phyloP scores from a whole-genome alignment of 2,329 filamentous ascomycete genomes.

The Stemphylium beticola region DNA sequence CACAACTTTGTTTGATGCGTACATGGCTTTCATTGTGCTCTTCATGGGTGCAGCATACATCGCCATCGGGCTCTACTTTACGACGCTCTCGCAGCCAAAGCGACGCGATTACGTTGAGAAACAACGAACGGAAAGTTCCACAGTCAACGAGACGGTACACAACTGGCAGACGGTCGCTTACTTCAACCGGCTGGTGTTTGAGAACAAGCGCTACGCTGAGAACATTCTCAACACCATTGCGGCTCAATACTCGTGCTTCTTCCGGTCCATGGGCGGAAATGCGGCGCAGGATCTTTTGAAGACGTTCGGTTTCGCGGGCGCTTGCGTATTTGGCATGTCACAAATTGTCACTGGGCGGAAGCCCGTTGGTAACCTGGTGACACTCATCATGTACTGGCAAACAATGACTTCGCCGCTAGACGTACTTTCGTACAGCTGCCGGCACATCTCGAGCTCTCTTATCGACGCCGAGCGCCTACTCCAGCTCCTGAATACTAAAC shows the following conservation, averaged over 20 bases:
- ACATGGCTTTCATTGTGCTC: constrained; percentile 49
- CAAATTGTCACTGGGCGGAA: constrained; percentile 58
- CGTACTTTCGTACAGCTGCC: constrained; percentile 58
- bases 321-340: constrained; percentile 60
- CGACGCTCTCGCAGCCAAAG: constrained; percentile 49
- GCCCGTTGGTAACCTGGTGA: constrained; percentile 67
- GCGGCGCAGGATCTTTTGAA: constrained; percentile 57
- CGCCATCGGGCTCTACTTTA: constrained; percentile 57
- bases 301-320: constrained; percentile 56
- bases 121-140: constrained; percentile 57
- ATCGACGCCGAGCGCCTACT: constrained; percentile 70
- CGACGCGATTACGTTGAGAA: constrained; percentile 53
- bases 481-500: constrained; percentile 63
- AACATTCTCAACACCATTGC: constrained; percentile 48
- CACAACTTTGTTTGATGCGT: constrained; percentile 67
- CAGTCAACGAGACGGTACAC: constrained; percentile 64
- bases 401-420: constrained; percentile 56
- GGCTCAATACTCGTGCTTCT: constrained; percentile 42
- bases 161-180: constrained; percentile 67
- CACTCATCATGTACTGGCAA: constrained; percentile 70
- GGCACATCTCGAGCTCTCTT: constrained; percentile 59
- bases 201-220: constrained; percentile 57
- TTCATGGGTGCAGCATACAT: constrained; percentile 56
- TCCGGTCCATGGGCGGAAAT: constrained; percentile 39
- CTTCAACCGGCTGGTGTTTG: constrained; percentile 64